These are phyloP conservation scores for Trichoderma guizhouense DNA, from an alignment of 2,329 filamentous ascomycete species.

Conservation along the genomic window DNA sequence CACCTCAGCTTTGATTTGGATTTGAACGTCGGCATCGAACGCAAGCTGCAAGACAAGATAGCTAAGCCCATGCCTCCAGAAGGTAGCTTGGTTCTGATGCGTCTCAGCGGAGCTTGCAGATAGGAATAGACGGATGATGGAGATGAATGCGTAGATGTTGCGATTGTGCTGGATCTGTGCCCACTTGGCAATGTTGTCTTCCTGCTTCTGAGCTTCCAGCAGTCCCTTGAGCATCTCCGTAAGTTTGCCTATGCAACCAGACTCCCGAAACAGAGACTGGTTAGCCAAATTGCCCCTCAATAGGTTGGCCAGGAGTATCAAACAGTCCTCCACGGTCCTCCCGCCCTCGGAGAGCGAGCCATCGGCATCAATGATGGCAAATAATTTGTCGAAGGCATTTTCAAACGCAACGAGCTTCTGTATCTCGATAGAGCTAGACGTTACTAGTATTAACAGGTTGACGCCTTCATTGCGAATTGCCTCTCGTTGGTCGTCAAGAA, in stretches of 20 bases:
- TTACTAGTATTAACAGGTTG: constrained; percentile 81
- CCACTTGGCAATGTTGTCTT: constrained; percentile 66
- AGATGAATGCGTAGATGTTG: constrained; percentile 86
- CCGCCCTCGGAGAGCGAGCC: constrained; percentile 80
- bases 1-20: constrained; percentile 79
- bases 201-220: constrained; percentile 50
- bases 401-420: constrained; percentile 96
- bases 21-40: constrained; percentile 69
- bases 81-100: constrained; percentile 76
- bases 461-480: constrained; percentile 85
- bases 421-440: constrained; percentile 79
- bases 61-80: constrained; percentile 78
- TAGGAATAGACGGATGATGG: constrained; percentile 82
- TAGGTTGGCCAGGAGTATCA: constrained; percentile 87
- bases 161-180: constrained; percentile 75
- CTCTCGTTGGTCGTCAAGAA: constrained; percentile 81
- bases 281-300: constrained; percentile 85
- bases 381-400: constrained; percentile 84
- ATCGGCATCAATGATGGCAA: constrained; percentile 76
- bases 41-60: constrained; percentile 77
- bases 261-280: constrained; percentile 90
- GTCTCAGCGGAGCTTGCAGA: constrained; percentile 77
- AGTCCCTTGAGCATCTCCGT: constrained; percentile 64
- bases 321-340: constrained; percentile 85
- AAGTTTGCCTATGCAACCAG: constrained; percentile 73